phyloP scores from a whole-genome alignment of 306 rosid genomes.

The Corylus avellana region DNA sequence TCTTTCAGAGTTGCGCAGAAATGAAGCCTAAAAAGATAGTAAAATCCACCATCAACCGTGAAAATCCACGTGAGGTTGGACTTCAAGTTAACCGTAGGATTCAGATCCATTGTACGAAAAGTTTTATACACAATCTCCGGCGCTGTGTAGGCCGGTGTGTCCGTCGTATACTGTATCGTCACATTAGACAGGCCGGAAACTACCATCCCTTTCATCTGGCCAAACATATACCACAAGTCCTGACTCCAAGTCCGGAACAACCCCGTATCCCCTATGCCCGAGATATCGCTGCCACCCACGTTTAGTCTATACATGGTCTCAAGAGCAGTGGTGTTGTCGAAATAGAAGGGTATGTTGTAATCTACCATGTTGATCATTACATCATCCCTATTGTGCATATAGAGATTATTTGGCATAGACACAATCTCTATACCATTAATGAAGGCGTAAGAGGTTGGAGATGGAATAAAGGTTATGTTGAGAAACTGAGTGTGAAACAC shows the following conservation, averaged over 20 bases:
- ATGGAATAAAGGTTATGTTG: conserved; percentile 26
- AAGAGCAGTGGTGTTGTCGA: conserved; percentile 18
- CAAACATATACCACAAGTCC: neutral
- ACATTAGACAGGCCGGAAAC: neutral
- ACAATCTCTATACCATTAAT: conserved; percentile 32
- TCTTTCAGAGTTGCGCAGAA: neutral
- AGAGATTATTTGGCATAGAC: conserved; percentile 29
- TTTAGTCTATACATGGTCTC: conserved; percentile 29
- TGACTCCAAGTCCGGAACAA: conserved; percentile 22
- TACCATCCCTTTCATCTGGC: fast-evolving
- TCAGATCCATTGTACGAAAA: neutral
- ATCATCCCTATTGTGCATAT: neutral
- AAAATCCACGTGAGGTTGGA: conserved; percentile 27
- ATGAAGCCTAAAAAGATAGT: conserved; percentile 28
- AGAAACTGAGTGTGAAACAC: neutral
- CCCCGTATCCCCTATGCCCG: conserved; percentile 11
- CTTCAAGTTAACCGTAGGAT: neutral
- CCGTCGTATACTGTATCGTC: neutral
- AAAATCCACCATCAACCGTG: neutral
- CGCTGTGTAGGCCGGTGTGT: neutral
- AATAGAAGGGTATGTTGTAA: neutral
- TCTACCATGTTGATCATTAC: neutral
- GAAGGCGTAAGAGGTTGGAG: conserved; percentile 24
- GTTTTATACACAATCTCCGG: conserved; percentile 5
- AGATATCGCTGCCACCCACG: neutral